Conservation (phyloP, 176 grass and related monocot species). For the Lolium rigidum region DNA sequence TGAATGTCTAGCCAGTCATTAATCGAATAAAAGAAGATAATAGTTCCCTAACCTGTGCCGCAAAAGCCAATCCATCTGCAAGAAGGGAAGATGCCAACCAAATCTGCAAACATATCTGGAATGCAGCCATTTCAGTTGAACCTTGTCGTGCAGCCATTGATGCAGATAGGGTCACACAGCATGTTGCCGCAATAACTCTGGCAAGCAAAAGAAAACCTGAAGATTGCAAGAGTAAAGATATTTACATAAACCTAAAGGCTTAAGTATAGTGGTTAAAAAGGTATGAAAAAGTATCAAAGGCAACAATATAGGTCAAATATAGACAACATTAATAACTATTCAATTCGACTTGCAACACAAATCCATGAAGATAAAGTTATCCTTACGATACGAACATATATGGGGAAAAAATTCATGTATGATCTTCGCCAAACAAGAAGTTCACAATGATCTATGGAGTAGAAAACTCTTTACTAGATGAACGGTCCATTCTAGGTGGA, state of each 20-base stretch:
- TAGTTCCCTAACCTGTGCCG: slow-evolving; percentile 66
- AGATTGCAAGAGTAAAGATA: slow-evolving; percentile 9
- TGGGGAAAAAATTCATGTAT: slow-evolving; percentile 2
- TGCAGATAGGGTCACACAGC: slow-evolving; percentile 86
- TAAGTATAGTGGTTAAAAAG: not conserved
- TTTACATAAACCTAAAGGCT: slow-evolving; percentile 13
- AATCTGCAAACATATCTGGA: slow-evolving; percentile 93
- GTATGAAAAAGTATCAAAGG: slow-evolving; percentile 11
- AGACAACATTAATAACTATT: not conserved
- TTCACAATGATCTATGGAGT: not conserved
- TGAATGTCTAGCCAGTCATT: not conserved
- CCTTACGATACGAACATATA: not conserved
- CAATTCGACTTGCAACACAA: not conserved
- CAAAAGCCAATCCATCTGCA: slow-evolving; percentile 93
- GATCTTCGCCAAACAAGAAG: not conserved
- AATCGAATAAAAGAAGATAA: not conserved
- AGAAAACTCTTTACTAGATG: too few relatives aligned
- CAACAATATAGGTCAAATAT: not conserved
- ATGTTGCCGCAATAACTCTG: slow-evolving; percentile 86
- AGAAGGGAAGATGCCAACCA: slow-evolving; percentile 92
- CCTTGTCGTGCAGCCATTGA: slow-evolving; percentile 82
- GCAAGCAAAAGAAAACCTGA: slow-evolving; percentile 69
- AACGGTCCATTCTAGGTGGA: too few relatives aligned
- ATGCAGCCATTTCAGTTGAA: slow-evolving; percentile 85
- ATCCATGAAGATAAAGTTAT: not conserved